Evolutionary conservation across 1,139 yeast genomes (phyloP), one percentile per base, ranked within the genome.

Genomic region (Candida glucosophila): DNA sequence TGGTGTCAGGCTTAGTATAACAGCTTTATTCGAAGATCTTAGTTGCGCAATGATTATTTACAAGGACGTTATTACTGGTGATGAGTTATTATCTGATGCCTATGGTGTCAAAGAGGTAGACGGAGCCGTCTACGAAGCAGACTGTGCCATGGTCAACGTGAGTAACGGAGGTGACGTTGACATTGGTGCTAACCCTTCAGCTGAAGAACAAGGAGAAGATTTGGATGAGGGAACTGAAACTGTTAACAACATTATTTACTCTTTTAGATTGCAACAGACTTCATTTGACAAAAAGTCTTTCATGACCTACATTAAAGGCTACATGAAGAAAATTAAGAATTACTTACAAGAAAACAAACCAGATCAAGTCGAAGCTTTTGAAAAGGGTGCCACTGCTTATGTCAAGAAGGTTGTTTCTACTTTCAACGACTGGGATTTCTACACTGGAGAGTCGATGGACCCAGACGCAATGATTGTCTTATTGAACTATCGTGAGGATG

Each of bases 401-500:
- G 93, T 82, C 66, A 90, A 92, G 82, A 92, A 90, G 76, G 80
- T 90, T 46, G 62, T 90, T 51, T 81, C 77, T 49, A 79, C 86
- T 64, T 90, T 90, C 90, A 79, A 78, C 60, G 98, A 90, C 76
- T 90, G 92, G 93, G 98, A 90, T 58, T 90, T 90, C 77, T 90
- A 67, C 86, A 90, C 95, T 47, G 98, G 98, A 73, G 97, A 90
- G 73, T 81, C 95, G 55, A 92, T 90, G 99, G 95, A 92, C 78
- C 96, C 97, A 61, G 97, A 90, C 64, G 96, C 81, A 52, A 90
- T 90, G 98, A 68, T 90, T 57, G 88, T 85, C 47, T 77, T 90
- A 64, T 81, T 90, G 69, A 90, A 90, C 93, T 90, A 90, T 86
- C 93, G 99, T 72, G 98, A 90, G 73, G 97, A 90, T 58, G 99